These are phyloP conservation scores for Fusarium buharicum DNA, from an alignment of 2,329 filamentous ascomycete genomes.

Conservation along the genomic window DNA sequence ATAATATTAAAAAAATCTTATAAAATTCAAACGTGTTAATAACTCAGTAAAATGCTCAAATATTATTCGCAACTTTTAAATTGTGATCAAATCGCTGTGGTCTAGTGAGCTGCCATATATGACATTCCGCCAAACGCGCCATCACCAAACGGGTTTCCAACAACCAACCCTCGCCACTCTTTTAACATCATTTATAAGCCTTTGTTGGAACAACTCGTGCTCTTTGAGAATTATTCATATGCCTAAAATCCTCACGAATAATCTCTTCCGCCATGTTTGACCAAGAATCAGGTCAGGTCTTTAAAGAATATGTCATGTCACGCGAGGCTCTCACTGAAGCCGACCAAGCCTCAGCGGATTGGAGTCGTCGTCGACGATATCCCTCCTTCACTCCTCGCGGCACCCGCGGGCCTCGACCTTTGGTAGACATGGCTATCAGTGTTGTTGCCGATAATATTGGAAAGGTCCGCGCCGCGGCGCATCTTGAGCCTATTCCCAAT, in stretches of 20 bases:
- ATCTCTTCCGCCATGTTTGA: conserved; percentile 48
- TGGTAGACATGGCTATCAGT: conserved; percentile 54
- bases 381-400: conserved; percentile 43
- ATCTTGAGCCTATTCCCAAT: conserved; percentile 51
- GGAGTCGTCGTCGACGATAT: conserved; percentile 50
- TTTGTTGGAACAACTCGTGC: neutral
- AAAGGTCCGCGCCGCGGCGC: conserved; percentile 46
- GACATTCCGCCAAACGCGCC: conserved; percentile 13
- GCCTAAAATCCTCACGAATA: neutral
- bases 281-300: conserved; percentile 50
- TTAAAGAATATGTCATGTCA: conserved; percentile 51
- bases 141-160: conserved; percentile 5
- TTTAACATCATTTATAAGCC: conserved; percentile 8
- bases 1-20: conserved; percentile 12
- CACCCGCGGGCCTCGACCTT: conserved; percentile 49
- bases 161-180: conserved; percentile 15
- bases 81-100: neutral
- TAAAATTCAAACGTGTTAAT: neutral
- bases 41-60: neutral
- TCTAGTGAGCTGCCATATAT: conserved; percentile 7
- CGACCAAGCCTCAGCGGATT: conserved; percentile 46
- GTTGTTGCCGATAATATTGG: conserved; percentile 53
- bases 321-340: conserved; percentile 40
- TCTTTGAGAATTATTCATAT: neutral
- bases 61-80: neutral